These are phyloP conservation scores for Leccinum imitatum DNA, from an alignment of 768 basidiomycete species.

Conservation along the genomic window DNA sequence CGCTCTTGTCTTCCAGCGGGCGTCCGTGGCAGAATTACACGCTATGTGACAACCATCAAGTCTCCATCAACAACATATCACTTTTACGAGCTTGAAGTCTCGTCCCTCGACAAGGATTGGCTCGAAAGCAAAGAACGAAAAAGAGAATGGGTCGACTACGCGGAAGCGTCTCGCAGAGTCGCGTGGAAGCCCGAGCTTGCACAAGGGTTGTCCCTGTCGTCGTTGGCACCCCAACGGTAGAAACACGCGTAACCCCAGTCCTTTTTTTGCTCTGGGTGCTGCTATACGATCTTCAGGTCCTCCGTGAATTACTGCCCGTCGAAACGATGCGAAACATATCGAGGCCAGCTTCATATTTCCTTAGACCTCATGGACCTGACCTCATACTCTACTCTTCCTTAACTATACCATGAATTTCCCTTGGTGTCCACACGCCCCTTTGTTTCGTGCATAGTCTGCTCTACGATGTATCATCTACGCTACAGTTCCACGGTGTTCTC, in stretches of 20 bases:
- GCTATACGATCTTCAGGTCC: conserved; percentile 14
- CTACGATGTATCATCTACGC: conserved; percentile 30
- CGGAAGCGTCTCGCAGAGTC: conserved; percentile 71
- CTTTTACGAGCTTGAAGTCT: conserved; percentile 87
- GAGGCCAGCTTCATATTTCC: conserved; percentile 18
- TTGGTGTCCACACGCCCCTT: conserved; percentile 16
- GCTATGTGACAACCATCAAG: conserved; percentile 81
- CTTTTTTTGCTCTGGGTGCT: conserved; percentile 6
- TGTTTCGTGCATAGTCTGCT: conserved; percentile 32
- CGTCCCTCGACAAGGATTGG: conserved; percentile 75
- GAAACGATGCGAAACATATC: conserved; percentile 14
- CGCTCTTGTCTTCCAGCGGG: conserved; percentile 57
- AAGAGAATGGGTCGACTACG: conserved; percentile 87
- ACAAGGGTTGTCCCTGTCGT: conserved; percentile 70
- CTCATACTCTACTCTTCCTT: conserved; percentile 29
- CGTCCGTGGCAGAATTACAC: conserved; percentile 82
- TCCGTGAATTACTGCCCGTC: conserved; percentile 11
- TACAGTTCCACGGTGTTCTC: conserved; percentile 16
- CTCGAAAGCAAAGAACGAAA: conserved; percentile 75
- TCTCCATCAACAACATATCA: conserved; percentile 81
- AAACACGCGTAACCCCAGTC: conserved; percentile 10
- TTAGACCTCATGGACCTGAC: conserved; percentile 25
- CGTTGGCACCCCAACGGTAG: conserved; percentile 61
- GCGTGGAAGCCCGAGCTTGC: conserved; percentile 86
- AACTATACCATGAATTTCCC: conserved; percentile 30